phyloP scores from a whole-genome alignment of 1,284 basidiomycete genomes.

The Malassezia yamatoensis region DNA sequence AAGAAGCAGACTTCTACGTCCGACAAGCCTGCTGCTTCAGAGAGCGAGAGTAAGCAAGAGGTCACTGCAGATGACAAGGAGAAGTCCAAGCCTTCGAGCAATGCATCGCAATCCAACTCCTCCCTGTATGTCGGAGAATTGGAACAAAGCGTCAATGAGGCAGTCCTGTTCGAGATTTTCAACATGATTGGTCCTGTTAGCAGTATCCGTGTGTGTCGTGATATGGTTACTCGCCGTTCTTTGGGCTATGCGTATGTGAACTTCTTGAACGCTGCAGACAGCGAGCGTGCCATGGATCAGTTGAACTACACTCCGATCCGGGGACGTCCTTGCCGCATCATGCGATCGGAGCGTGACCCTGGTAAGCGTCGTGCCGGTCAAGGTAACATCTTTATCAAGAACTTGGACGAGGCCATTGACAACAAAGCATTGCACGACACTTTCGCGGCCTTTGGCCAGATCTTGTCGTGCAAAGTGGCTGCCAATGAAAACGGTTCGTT shows the following conservation, averaged over 20 bases:
- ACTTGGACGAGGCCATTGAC: constrained; percentile 94
- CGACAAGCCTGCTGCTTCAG: constrained; percentile 3
- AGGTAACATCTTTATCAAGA: constrained; percentile 99
- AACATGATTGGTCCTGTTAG: constrained; percentile 99
- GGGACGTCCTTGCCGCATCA: constrained; percentile 96
- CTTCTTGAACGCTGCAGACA: constrained; percentile 90
- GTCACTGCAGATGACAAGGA: constrained; percentile 3
- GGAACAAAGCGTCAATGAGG: constrained; percentile 93
- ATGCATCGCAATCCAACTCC: constrained; percentile 49
- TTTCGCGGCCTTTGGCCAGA: constrained; percentile 96
- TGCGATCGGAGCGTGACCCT: constrained; percentile 99
- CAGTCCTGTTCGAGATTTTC: constrained; percentile 99
- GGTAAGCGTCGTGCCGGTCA: constrained; percentile 97
- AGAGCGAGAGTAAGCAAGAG: constrained; percentile 1
- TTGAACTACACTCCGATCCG: constrained; percentile 99
- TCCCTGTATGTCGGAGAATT: constrained; percentile 99
- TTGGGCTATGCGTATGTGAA: constrained; percentile 99
- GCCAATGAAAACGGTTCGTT: constrained; percentile 41
- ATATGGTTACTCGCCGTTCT: constrained; percentile 97
- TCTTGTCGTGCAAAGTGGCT: constrained; percentile 98
- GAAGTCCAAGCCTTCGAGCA: constrained; percentile 7
- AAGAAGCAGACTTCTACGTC: neutral
- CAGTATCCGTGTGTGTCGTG: constrained; percentile 98
- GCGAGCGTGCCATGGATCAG: constrained; percentile 97
- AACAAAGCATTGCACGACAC: constrained; percentile 99